Conservation (phyloP, 2,329 filamentous ascomycete species). For the Trichoderma polysporum region DNA sequence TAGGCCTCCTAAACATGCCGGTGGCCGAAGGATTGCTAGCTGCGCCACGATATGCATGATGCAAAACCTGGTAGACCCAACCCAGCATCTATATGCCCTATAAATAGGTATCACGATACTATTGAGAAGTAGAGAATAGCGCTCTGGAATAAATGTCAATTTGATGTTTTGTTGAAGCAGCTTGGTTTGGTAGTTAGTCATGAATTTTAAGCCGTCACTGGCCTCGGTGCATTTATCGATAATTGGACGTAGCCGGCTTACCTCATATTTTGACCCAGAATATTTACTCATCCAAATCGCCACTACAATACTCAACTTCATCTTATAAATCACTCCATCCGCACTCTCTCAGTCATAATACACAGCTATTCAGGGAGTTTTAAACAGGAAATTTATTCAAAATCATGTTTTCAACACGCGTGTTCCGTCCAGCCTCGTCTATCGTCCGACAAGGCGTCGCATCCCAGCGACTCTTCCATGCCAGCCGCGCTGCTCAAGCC, state of each 20-base stretch:
- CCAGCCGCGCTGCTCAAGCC: slow-evolving; percentile 42
- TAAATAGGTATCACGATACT: background rate
- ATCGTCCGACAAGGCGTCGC: slow-evolving; percentile 23
- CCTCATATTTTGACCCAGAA: background rate
- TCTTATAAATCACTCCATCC: background rate
- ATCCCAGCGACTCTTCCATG: slow-evolving; percentile 33
- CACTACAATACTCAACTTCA: background rate
- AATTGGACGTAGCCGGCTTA: slow-evolving; percentile 1
- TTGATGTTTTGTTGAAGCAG: background rate
- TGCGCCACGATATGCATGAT: background rate
- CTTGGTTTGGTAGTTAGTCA: background rate
- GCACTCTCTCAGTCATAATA: background rate
- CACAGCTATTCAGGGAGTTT: background rate
- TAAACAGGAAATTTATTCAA: background rate
- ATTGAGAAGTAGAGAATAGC: background rate
- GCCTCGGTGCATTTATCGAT: background rate
- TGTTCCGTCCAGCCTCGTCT: slow-evolving; percentile 23
- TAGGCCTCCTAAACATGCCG: background rate
- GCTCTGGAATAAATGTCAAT: background rate
- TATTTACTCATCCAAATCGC: slow-evolving; percentile 9
- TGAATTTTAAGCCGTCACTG: background rate
- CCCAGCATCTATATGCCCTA: background rate
- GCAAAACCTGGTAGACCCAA: background rate
- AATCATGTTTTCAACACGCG: slow-evolving; percentile 2
- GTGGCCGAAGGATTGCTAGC: background rate